Percentiles rank a stretch among this genome's conserved stretches.
phyloP scores from a whole-genome alignment of 2,329 filamentous ascomycete species.

The Sporothrix pseudoabietina region DNA sequence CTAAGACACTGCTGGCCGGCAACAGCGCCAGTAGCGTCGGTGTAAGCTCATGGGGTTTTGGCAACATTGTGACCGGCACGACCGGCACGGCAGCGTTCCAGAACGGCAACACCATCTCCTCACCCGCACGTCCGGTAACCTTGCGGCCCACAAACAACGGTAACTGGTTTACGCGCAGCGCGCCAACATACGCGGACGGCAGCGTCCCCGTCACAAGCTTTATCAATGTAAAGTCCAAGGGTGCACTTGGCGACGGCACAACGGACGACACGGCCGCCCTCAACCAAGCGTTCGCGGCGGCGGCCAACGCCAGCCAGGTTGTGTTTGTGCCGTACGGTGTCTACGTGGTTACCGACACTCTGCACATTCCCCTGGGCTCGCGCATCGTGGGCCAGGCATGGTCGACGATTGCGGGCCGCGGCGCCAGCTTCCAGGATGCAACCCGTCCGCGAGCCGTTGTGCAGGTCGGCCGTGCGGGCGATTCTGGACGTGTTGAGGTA shows the following conservation, averaged over 20 bases:
- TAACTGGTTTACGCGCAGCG: background rate
- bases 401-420: slow-evolving; percentile 40
- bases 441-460: slow-evolving; percentile 64
- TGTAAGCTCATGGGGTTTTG: slow-evolving; percentile 67
- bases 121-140: background rate
- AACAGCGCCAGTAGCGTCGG: slow-evolving; percentile 46
- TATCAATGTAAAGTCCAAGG: background rate
- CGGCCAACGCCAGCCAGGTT: slow-evolving; percentile 51
- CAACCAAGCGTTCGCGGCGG: slow-evolving; percentile 56
- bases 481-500: slow-evolving; percentile 66
- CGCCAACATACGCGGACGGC: background rate
- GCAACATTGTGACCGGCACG: slow-evolving; percentile 39
- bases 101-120: slow-evolving; percentile 34
- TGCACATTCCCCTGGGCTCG: slow-evolving; percentile 49
- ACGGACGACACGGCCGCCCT: slow-evolving; percentile 63
- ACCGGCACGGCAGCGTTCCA: slow-evolving; percentile 56
- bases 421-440: slow-evolving; percentile 59
- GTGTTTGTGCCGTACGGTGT: slow-evolving; percentile 60
- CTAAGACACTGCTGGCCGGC: slow-evolving; percentile 54
- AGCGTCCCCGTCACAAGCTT: background rate
- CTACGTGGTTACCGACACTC: slow-evolving; percentile 54
- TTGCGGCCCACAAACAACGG: background rate
- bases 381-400: slow-evolving; percentile 61
- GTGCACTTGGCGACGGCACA: slow-evolving; percentile 52
- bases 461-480: slow-evolving; percentile 60